A percentile compares a stretch with the other conserved stretches of the same genome.
These are phyloP conservation scores for Penicillium sp. DNA, from an alignment of 2,329 filamentous ascomycete genomes.

Conservation along the genomic window DNA sequence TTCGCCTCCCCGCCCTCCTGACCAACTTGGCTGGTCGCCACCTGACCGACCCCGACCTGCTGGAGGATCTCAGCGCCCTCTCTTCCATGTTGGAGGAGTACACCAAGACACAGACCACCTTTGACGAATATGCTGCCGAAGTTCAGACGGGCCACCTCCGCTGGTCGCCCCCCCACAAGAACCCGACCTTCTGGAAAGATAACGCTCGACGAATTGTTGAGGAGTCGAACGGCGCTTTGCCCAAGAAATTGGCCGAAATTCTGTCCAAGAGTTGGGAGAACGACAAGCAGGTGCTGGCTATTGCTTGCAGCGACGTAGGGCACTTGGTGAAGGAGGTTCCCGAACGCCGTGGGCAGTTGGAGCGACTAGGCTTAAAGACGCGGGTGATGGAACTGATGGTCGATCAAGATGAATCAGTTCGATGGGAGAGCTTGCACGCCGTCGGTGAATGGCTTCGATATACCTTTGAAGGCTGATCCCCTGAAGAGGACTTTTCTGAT, in stretches of 20 bases:
- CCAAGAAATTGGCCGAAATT: constrained; percentile 80
- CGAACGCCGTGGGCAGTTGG: constrained; percentile 74
- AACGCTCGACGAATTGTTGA: constrained; percentile 86
- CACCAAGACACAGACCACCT: constrained; percentile 65
- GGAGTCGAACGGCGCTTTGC: constrained; percentile 73
- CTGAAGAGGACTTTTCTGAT: constrained; percentile 5
- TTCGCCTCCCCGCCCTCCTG: constrained; percentile 68
- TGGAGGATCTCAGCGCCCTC: constrained; percentile 49
- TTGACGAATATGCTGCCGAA: constrained; percentile 73
- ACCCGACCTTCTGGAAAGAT: constrained; percentile 83
- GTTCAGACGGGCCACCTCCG: constrained; percentile 81
- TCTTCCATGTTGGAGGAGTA: constrained; percentile 80
- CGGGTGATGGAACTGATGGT: constrained; percentile 93
- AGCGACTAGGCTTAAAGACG: constrained; percentile 80
- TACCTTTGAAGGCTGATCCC: constrained; percentile 55
- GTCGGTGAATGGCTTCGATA: constrained; percentile 76
- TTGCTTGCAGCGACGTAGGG: constrained; percentile 92
- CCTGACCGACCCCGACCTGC: constrained; percentile 49
- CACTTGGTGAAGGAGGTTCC: constrained; percentile 84
- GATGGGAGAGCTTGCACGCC: constrained; percentile 88
- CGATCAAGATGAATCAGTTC: constrained; percentile 79
- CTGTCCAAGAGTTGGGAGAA: constrained; percentile 79
- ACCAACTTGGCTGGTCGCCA: constrained; percentile 55
- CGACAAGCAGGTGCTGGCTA: constrained; percentile 80
- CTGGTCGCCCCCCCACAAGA: constrained; percentile 90